These are phyloP conservation scores for Rhizophagus prolifer DNA, from an alignment of 192 early-diverging fungal genomes.

Conservation along the genomic window DNA sequence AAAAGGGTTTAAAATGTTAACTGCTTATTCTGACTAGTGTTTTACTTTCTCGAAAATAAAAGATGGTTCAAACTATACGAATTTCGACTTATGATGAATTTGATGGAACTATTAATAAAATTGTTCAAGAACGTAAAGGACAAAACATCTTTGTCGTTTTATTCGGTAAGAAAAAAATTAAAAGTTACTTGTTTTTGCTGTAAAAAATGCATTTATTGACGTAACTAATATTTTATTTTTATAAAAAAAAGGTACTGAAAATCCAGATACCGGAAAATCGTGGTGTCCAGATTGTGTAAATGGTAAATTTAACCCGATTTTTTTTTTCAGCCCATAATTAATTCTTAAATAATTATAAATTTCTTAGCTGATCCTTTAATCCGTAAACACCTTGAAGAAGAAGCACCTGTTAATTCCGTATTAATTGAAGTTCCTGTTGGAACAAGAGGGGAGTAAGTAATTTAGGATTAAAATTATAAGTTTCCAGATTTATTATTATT, in stretches of 20 bases:
- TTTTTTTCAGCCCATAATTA: neutral
- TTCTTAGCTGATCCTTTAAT: constrained; percentile 20
- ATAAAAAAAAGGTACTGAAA: constrained; percentile 11
- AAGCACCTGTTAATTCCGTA: neutral
- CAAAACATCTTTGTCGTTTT: neutral
- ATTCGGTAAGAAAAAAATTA: neutral
- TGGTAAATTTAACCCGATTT: constrained; percentile 21
- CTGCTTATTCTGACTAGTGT: too few relatives aligned
- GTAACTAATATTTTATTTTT: too few relatives aligned
- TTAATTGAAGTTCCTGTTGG: constrained; percentile 25
- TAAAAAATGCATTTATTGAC: too few relatives aligned
- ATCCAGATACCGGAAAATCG: constrained; percentile 43
- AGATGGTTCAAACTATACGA: neutral
- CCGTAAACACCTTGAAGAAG: neutral
- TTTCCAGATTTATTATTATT: neutral
- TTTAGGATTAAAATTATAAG: too few relatives aligned
- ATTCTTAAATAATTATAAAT: neutral
- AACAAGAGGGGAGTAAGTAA: constrained; percentile 10
- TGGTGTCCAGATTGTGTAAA: constrained; percentile 47
- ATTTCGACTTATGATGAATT: neutral
- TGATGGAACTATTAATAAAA: neutral
- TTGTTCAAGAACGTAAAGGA: neutral
- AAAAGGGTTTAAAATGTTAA: too few relatives aligned
- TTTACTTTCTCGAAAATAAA: neutral
- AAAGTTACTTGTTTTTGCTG: too few relatives aligned